Percentiles rank a stretch among this genome's conserved stretches.
These are phyloP conservation scores for Hypomyces rosellus DNA, from an alignment of 2,329 filamentous ascomycete genomes.

Conservation along the genomic window DNA sequence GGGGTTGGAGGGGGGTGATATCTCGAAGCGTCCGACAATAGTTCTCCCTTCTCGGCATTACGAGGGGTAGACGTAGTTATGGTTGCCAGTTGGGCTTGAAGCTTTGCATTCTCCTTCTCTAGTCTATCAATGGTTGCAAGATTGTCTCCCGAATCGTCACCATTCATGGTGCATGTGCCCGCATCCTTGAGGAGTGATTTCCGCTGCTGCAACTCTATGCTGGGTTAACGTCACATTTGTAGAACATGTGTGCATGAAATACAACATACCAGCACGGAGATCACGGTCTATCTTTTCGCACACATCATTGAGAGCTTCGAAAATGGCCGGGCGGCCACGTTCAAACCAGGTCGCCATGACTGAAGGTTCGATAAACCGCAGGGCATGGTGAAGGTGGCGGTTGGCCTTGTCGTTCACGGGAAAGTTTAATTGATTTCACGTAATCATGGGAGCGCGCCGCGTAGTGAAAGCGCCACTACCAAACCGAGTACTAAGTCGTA, in stretches of 20 bases:
- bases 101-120: slow-evolving; percentile 35
- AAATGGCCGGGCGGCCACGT: slow-evolving; percentile 32
- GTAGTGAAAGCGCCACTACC: slow-evolving; percentile 1
- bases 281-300: slow-evolving; percentile 36
- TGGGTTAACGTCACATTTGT: slow-evolving; percentile 11
- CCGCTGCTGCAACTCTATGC: slow-evolving; percentile 6
- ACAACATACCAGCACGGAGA: slow-evolving; percentile 28
- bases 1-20: background rate
- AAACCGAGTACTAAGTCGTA: too few species aligned
- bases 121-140: slow-evolving; percentile 27
- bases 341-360: slow-evolving; percentile 36
- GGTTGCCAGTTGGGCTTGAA: slow-evolving; percentile 31
- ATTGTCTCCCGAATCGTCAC: slow-evolving; percentile 2
- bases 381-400: background rate
- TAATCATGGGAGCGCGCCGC: background rate
- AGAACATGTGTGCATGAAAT: background rate
- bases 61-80: background rate
- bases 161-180: background rate
- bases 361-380: background rate
- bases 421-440: background rate
- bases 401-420: background rate
- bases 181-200: background rate
- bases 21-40: too few species aligned
- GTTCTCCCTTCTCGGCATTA: too few species aligned
- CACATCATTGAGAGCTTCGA: slow-evolving; percentile 33